phyloP scores from a whole-genome alignment of 495 filamentous ascomycete genomes.

The Trichoderma virens region DNA sequence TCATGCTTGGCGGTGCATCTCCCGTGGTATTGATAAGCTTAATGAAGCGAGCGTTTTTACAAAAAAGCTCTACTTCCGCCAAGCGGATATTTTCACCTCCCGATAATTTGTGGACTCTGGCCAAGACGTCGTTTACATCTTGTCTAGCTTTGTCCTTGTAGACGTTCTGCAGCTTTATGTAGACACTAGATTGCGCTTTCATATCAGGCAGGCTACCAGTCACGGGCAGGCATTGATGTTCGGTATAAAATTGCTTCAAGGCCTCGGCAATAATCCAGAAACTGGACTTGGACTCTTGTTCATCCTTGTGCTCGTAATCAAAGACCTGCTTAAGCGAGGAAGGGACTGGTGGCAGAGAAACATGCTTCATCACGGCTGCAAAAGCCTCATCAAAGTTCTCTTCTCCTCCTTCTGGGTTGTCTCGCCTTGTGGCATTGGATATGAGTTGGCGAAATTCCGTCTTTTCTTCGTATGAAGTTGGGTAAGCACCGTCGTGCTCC shows the following conservation, averaged over 20 bases:
- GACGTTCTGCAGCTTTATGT: slow-evolving; percentile 84
- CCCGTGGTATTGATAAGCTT: slow-evolving; percentile 60
- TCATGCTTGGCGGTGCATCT: slow-evolving; percentile 21
- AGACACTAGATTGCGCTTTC: slow-evolving; percentile 91
- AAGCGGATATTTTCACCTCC: slow-evolving; percentile 51
- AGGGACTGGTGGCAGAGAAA: slow-evolving; percentile 53
- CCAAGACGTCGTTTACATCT: slow-evolving; percentile 70
- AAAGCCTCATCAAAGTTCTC: slow-evolving; percentile 96
- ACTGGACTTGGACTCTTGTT: slow-evolving; percentile 38
- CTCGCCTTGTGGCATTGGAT: slow-evolving; percentile 53
- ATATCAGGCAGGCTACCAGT: slow-evolving; percentile 91
- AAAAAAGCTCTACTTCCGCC: slow-evolving; percentile 84
- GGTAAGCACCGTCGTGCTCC: slow-evolving; percentile 58
- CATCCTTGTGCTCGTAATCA: slow-evolving; percentile 44
- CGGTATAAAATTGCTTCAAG: slow-evolving; percentile 63
- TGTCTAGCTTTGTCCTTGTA: slow-evolving; percentile 84
- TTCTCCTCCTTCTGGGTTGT: slow-evolving; percentile 80
- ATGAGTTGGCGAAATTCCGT: slow-evolving; percentile 69
- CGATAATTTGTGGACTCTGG: slow-evolving; percentile 52
- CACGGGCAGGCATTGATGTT: slow-evolving; percentile 66
- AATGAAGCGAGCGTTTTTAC: slow-evolving; percentile 90
- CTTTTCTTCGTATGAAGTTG: slow-evolving; percentile 78
- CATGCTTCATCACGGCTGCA: slow-evolving; percentile 75
- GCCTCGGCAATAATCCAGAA: slow-evolving; percentile 93
- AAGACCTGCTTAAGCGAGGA: slow-evolving; percentile 71